Evolutionary conservation across 2,329 filamentous ascomycete species (phyloP), one percentile per base, ranked within the genome.

Genomic region (Alternaria arbusti): DNA sequence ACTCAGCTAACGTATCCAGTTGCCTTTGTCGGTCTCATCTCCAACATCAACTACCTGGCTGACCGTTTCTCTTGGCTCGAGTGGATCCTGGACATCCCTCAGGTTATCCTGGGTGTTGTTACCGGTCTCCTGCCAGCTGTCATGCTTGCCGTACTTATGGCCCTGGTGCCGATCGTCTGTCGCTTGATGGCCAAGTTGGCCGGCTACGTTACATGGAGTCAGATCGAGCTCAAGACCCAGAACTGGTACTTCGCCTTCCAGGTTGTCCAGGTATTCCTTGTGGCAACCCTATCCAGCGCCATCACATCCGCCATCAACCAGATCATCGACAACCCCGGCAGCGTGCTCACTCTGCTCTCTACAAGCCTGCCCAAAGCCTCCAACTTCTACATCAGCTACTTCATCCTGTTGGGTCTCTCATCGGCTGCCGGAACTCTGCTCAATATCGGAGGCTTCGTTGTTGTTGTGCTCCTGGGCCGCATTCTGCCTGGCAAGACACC

Each of bases 361-460:
- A 74, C 84, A 15, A 91, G 93, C 64, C 84, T 99, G 7, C 96
- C 96, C 22, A 91, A 88, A 65, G 90, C 93, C 0, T 96, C 94
- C 69, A 98, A 97, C 82, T 96, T 98, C 80, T 99, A 97, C 81
- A 90, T 98, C 54, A 93, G 90, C 1, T 99, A 97, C 82, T 96
- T 99, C 70, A 88, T 98, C 49, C 87, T 99, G 6, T 94, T 98
- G 79, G 96, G 95, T 57, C 72, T 77, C 6, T 77, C 75, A 0
- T 67, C 72, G 2, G 74, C 74, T 30, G 67, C 75, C 15, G 69
- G 76, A 12, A 75, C 74, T 3, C 73, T 95, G 17, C 85, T 96
- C 57, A 97, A 97, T 77, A 85, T 97, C 30, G 88, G 90, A 3
- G 89, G 95, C 62, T 82, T 95, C 54, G 95, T 93, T 78, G 85